Evolutionary conservation across 768 basidiomycete genomes (phyloP).

Genomic region (Hydnum rufescens): DNA sequence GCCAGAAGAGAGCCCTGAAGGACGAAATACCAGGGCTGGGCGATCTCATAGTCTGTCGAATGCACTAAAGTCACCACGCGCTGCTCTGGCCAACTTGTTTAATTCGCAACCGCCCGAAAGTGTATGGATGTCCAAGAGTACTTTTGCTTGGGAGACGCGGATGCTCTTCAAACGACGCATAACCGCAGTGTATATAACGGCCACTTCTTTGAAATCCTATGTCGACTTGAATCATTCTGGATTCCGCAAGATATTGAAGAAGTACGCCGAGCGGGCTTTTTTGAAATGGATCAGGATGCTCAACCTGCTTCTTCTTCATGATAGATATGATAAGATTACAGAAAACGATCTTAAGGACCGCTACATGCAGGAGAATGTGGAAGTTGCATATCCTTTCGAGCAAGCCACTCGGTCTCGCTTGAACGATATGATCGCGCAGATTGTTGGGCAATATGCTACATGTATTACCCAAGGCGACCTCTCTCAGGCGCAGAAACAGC

Average conservation of each 20-base stretch:
- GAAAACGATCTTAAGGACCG: conserved; percentile 52
- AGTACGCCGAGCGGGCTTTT: conserved; percentile 27
- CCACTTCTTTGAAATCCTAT: conserved; percentile 63
- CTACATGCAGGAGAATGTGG: conserved; percentile 55
- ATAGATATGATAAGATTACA: conserved; percentile 86
- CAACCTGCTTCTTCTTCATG: not conserved
- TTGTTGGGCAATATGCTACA: conserved; percentile 61
- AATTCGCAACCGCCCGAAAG: conserved; percentile 21
- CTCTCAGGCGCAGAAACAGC: conserved; percentile 51
- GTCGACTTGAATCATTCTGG: conserved; percentile 85
- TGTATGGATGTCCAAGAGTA: conserved; percentile 62
- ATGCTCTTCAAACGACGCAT: conserved; percentile 80
- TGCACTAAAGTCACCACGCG: conserved; percentile 12
- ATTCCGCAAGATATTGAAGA: conserved; percentile 89
- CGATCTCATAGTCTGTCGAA: conserved; percentile 12
- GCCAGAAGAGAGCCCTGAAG: too few relatives aligned
- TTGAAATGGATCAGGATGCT: not conserved
- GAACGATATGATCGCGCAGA: conserved; percentile 32
- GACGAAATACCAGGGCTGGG: too few relatives aligned
- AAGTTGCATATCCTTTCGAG: conserved; percentile 47
- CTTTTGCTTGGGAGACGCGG: conserved; percentile 67
- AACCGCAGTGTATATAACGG: conserved; percentile 57
- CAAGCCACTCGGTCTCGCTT: conserved; percentile 40
- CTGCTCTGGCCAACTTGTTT: conserved; percentile 28
- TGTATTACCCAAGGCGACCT: conserved; percentile 64